phyloP scores from a whole-genome alignment of 2,329 filamentous ascomycete species.

The Xylaria sp. region DNA sequence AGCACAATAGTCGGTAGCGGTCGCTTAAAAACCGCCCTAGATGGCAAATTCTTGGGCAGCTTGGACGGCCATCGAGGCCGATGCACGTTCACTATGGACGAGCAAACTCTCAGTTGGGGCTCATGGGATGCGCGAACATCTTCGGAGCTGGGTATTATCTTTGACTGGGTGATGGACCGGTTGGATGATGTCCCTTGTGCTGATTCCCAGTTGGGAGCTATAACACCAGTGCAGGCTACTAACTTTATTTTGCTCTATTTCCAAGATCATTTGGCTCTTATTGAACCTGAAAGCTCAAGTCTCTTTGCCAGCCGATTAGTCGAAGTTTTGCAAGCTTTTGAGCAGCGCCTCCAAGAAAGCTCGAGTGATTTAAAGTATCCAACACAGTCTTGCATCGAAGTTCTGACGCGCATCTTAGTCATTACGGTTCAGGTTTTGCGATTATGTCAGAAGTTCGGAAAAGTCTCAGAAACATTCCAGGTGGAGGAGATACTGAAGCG shows the following conservation, averaged over 20 bases:
- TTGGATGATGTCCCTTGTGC: constrained; percentile 40
- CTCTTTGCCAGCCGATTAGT: constrained; percentile 57
- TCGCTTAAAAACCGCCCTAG: constrained; percentile 54
- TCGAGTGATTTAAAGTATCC: constrained; percentile 34
- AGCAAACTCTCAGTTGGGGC: constrained; percentile 63
- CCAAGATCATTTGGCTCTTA: constrained; percentile 55
- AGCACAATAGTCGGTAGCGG: constrained; percentile 68
- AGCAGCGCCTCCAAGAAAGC: constrained; percentile 49
- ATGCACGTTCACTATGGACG: constrained; percentile 58
- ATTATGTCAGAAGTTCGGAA: constrained; percentile 54
- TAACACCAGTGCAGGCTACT: constrained; percentile 48
- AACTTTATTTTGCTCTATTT: constrained; percentile 62
- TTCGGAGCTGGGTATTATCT: constrained; percentile 69
- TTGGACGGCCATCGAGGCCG: constrained; percentile 49
- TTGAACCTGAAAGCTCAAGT: constrained; percentile 49
- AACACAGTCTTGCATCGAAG: constrained; percentile 49
- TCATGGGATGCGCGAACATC: constrained; percentile 67
- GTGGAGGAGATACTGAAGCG: constrained; percentile 61
- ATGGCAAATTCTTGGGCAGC: constrained; percentile 45
- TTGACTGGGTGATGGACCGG: constrained; percentile 67
- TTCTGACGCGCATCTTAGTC: constrained; percentile 53
- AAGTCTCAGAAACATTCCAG: constrained; percentile 53
- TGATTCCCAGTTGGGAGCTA: constrained; percentile 31
- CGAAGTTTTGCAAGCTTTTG: constrained; percentile 57
- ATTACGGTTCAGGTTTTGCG: constrained; percentile 53